Base-by-base conservation (phyloP, 2,329 filamentous ascomycete genomes). In the Aspergillus clavatus region DNA sequence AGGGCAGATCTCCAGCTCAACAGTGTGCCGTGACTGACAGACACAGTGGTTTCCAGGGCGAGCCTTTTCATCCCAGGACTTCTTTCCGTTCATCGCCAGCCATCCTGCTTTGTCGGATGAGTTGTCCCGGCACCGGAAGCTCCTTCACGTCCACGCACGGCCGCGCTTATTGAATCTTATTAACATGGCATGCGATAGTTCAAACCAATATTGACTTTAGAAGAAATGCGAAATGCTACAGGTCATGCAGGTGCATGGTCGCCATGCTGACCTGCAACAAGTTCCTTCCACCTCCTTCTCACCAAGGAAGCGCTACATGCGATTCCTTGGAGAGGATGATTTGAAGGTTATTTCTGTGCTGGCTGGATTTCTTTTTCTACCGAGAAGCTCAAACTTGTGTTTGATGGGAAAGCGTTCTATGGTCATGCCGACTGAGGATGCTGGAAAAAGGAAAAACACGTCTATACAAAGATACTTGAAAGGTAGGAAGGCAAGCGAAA, bases 291-390 rank as follows among this genome's bases (percentile, higher is more conserved):
- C 51, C 45, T 57, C 59, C 57, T 66, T 66, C 66, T 68, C 66
- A 68, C 50, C 57, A 60, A 61, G 56, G 47, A 49, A 49, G 50
- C 59, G 61, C 64, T 68, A 66, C 42, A 66, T 50, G 65, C 59
- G 60, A 45, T 48, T 63, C 54, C 53, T 67, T 65, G 59, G 62
- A 66, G 65, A 68, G 65, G 65, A 65, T 45, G 41, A 28, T 22
- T 16, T 7, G 18, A 36, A 7, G 18, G 23, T 27, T 24, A 29
- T n/a, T 23, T 6, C 10, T 21, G 22, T 24, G 2, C 12, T 12
- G 24, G 24, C 24, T 8, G 3, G 31, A 21, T n/a, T n/a, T n/a
- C n/a, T n/a, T n/a, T n/a, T n/a, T n/a, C n/a, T n/a, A n/a, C n/a
- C n/a, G n/a, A n/a, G n/a, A n/a, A n/a, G n/a, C n/a, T n/a, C n/a